Base-by-base conservation (phyloP, 225 moss, liverwort and hornwort genomes). In the Straminergon stramineum region DNA sequence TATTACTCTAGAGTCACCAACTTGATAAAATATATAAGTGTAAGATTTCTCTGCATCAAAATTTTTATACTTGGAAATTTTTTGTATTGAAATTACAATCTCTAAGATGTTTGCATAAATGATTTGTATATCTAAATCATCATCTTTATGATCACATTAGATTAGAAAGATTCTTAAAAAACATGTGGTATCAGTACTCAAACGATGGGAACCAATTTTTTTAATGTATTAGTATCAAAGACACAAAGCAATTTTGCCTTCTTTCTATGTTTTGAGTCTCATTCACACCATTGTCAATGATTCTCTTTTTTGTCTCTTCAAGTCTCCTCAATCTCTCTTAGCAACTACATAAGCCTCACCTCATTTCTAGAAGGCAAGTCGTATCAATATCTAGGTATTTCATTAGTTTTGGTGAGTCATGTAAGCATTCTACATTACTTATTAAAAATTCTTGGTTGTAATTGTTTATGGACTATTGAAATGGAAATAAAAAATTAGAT, bases 191-290 rank as follows among this genome's bases (percentile, higher is more conserved):
- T 24, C 8, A 17, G 2, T 6, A 15, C 2, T 31, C 10, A 48
- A 75, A 31, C 2, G 5, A 31, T 22, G 15, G 14, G 14, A 21
- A 35, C 5, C 5, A 15, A 13, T 37, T 56, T 56, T 79, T 6
- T 37, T 11, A 4, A 57, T 26, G 8, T 19, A 35, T 22, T 30
- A 28, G n/a, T 58, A 39, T n/a, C 2, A 30, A 60, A 1, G 20
- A 81, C 30, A 30, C 6, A 39, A 81, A 61, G 30, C 9, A 30
- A 30, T 41, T 79, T 57, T 37, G 10, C 9, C 16, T 79, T 37
- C 3, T 56, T 37, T 37, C 11, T 1, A 19, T 30, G 30, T 31
- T 4, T 2, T 2, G 0, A 7, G 6, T 23, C 24, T 35, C 3
- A 11, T 83, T 65, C 11, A 51, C 51, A 83, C 83, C 7, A 65